Percentiles rank a stretch among this genome's conserved stretches.
Conservation (phyloP, 768 basidiomycete genomes). For the Podaxis carcinomalis region DNA sequence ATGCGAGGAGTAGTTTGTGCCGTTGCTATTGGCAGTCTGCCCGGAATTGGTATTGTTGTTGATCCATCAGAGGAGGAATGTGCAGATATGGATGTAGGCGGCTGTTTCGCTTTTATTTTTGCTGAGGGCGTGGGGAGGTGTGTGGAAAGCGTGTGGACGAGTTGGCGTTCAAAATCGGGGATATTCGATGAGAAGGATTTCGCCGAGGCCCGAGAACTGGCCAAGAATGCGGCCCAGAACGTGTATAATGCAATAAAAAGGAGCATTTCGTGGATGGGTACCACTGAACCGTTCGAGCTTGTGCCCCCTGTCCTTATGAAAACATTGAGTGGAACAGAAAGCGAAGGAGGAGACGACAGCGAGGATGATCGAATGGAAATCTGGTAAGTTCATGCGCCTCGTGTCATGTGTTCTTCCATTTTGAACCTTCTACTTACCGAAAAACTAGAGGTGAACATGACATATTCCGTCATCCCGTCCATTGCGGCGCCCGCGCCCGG, state of each 20-base stretch:
- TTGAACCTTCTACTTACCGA: not conserved
- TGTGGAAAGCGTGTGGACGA: constrained; percentile 47
- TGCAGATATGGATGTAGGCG: constrained; percentile 33
- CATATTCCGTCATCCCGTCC: not conserved
- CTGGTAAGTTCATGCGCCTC: constrained; percentile 15
- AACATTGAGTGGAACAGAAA: constrained; percentile 7
- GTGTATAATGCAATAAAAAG: constrained; percentile 49
- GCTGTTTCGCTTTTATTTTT: constrained; percentile 71
- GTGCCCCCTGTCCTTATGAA: not conserved
- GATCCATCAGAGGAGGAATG: constrained; percentile 49
- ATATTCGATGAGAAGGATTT: constrained; percentile 39
- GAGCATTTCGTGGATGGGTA: constrained; percentile 25
- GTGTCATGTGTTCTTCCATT: not conserved
- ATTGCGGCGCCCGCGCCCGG: not conserved
- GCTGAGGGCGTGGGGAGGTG: constrained; percentile 20
- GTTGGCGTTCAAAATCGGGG: constrained; percentile 37
- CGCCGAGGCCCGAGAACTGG: constrained; percentile 42
- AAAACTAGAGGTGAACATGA: not conserved
- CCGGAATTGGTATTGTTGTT: constrained; percentile 34
- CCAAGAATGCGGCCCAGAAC: constrained; percentile 36
- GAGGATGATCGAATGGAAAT: constrained; percentile 41
- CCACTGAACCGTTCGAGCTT: constrained; percentile 3
- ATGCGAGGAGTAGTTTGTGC: constrained; percentile 77
- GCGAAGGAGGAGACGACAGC: constrained; percentile 18
- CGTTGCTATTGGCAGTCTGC: constrained; percentile 45